Percentiles rank a stretch among this genome's conserved stretches.
phyloP scores from a whole-genome alignment of 768 basidiomycete species.

The Vishniacozyma victoriae region DNA sequence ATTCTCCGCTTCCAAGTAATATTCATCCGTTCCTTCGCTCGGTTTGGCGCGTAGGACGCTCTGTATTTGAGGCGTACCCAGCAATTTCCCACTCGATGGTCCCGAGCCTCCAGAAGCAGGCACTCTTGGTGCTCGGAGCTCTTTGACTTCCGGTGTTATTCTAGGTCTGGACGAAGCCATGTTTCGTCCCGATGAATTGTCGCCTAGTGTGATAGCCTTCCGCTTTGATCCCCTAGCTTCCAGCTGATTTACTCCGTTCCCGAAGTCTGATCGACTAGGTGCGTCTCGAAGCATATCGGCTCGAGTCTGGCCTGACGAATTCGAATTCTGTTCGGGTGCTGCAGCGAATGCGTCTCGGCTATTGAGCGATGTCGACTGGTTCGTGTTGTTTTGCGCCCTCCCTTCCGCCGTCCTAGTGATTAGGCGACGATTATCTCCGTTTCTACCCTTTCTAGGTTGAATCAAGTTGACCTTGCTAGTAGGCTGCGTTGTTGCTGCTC shows the following conservation, averaged over 20 bases:
- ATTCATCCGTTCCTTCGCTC: conserved; percentile 48
- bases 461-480: conserved; percentile 34
- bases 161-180: conserved; percentile 3
- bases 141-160: background rate
- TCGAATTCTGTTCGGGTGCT: conserved; percentile 47
- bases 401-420: conserved; percentile 14
- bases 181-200: conserved; percentile 46
- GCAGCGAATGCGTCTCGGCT: conserved; percentile 38
- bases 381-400: too few species aligned
- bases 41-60: conserved; percentile 59
- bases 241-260: background rate
- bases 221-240: conserved; percentile 34
- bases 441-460: conserved; percentile 24
- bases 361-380: conserved; percentile 4
- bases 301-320: conserved; percentile 45
- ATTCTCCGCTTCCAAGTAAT: conserved; percentile 73
- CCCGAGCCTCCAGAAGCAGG: conserved; percentile 7
- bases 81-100: conserved; percentile 8
- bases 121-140: conserved; percentile 28
- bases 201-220: conserved; percentile 59
- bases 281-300: conserved; percentile 1
- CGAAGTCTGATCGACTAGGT: background rate
- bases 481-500: conserved; percentile 9
- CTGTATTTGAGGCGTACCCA: conserved; percentile 60
- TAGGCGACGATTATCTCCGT: conserved; percentile 15